Conservation (phyloP, 2,329 filamentous ascomycete species). For the Didymella pinodella region DNA sequence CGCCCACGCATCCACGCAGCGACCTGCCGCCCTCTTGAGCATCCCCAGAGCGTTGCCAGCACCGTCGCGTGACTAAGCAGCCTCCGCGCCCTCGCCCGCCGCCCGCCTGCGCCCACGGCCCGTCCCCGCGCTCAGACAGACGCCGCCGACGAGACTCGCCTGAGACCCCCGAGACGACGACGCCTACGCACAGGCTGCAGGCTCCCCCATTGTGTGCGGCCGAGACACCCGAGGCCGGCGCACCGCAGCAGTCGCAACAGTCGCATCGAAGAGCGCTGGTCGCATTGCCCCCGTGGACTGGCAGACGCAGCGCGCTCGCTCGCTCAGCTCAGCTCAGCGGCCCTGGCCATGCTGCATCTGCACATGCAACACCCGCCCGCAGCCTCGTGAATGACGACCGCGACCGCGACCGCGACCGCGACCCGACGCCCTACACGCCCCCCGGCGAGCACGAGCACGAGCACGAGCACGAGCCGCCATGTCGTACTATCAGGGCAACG, state of each 20-base stretch:
- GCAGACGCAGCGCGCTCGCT: constrained; percentile 15
- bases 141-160: constrained; percentile 26
- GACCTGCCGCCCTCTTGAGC: not conserved
- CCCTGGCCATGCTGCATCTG: constrained; percentile 46
- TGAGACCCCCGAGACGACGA: constrained; percentile 26
- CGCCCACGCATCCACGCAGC: constrained; percentile 3
- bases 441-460: not conserved
- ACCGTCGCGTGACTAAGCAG: constrained; percentile 1
- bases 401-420: constrained; percentile 34
- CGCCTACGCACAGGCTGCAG: constrained; percentile 26
- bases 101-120: constrained; percentile 20
- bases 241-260: constrained; percentile 15
- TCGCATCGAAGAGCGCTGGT: constrained; percentile 20
- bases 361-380: constrained; percentile 43
- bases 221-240: constrained; percentile 21
- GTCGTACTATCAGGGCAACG: constrained; percentile 64
- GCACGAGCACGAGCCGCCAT: constrained; percentile 49
- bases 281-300: constrained; percentile 23
- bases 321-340: constrained; percentile 32
- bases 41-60: constrained; percentile 1
- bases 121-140: constrained; percentile 25
- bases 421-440: constrained; percentile 29
- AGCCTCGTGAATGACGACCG: constrained; percentile 50
- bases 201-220: constrained; percentile 7
- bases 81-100: constrained; percentile 5